Percentiles rank a stretch among this genome's conserved stretches.
Conservation (phyloP, 768 basidiomycete genomes). For the Dacryopinax spathularia region DNA sequence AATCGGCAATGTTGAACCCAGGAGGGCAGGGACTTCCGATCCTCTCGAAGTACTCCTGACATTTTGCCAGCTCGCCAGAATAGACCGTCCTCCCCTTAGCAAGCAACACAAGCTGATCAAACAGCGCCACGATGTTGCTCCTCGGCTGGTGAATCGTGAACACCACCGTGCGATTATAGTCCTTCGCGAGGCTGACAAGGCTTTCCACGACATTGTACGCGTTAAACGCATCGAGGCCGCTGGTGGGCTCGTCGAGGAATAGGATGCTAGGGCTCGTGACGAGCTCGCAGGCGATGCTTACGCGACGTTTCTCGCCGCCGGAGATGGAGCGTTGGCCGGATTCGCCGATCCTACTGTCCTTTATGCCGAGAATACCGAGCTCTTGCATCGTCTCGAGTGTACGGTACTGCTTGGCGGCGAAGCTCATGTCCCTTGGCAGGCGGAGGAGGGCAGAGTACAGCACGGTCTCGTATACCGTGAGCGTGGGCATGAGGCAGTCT, state of each 20-base stretch:
- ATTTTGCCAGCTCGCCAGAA: constrained; percentile 59
- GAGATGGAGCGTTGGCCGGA: constrained; percentile 80
- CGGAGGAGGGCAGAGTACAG: constrained; percentile 82
- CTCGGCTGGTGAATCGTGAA: constrained; percentile 98
- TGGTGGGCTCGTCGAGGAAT: constrained; percentile 95
- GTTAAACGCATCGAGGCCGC: constrained; percentile 89
- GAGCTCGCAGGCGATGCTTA: constrained; percentile 94
- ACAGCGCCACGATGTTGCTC: constrained; percentile 90
- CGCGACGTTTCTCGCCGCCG: constrained; percentile 92
- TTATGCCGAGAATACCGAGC: constrained; percentile 81
- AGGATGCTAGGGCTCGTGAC: constrained; percentile 94
- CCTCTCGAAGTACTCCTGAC: constrained; percentile 64
- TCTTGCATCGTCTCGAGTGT: constrained; percentile 95
- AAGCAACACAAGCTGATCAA: constrained; percentile 80
- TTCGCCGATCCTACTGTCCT: constrained; percentile 79
- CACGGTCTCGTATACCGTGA: constrained; percentile 97
- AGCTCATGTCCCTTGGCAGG: constrained; percentile 86
- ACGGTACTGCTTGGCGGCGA: constrained; percentile 86
- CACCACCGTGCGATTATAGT: constrained; percentile 87
- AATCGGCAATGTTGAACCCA: constrained; percentile 96
- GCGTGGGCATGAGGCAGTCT: constrained; percentile 89
- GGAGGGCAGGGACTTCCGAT: constrained; percentile 76
- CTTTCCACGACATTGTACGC: constrained; percentile 89
- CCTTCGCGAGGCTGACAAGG: constrained; percentile 66
- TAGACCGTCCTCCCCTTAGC: constrained; percentile 75